These are phyloP conservation scores for Mucuna pruriens DNA, from an alignment of 306 rosid genomes.

Conservation along the genomic window DNA sequence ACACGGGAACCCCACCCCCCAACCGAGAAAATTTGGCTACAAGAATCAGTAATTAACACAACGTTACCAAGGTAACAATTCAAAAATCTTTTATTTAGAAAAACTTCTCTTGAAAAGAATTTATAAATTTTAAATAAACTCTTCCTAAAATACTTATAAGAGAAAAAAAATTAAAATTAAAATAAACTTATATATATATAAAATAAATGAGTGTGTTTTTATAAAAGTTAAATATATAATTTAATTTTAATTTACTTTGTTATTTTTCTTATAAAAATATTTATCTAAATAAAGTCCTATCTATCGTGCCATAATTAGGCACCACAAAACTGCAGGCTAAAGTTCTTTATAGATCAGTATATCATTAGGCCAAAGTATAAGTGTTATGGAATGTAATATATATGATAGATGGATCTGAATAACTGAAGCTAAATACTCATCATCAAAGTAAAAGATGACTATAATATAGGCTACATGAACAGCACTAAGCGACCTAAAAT, in stretches of 20 bases:
- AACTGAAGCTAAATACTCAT: neutral
- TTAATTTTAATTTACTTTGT: too few relatives aligned
- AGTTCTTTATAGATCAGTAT: neutral
- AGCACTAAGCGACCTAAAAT: neutral
- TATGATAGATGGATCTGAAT: slow-evolving; percentile 31
- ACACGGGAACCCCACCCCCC: too few relatives aligned
- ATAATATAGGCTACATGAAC: neutral
- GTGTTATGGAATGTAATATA: neutral
- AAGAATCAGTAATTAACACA: slow-evolving; percentile 12
- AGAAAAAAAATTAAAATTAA: too few relatives aligned
- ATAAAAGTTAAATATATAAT: too few relatives aligned
- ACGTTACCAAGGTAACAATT: neutral
- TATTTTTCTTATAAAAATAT: too few relatives aligned
- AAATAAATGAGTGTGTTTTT: too few relatives aligned
- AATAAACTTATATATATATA: too few relatives aligned
- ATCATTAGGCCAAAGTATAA: neutral
- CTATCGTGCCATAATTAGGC: neutral
- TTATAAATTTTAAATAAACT: too few relatives aligned
- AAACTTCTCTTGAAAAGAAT: too few relatives aligned
- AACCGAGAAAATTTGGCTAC: slow-evolving; percentile 5
- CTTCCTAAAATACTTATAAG: too few relatives aligned
- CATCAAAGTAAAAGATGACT: neutral
- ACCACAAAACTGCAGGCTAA: slow-evolving; percentile 7
- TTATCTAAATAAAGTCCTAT: too few relatives aligned
- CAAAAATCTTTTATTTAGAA: neutral